Base-by-base conservation (phyloP, 2,329 filamentous ascomycete genomes). In the Curvularia sp. region DNA sequence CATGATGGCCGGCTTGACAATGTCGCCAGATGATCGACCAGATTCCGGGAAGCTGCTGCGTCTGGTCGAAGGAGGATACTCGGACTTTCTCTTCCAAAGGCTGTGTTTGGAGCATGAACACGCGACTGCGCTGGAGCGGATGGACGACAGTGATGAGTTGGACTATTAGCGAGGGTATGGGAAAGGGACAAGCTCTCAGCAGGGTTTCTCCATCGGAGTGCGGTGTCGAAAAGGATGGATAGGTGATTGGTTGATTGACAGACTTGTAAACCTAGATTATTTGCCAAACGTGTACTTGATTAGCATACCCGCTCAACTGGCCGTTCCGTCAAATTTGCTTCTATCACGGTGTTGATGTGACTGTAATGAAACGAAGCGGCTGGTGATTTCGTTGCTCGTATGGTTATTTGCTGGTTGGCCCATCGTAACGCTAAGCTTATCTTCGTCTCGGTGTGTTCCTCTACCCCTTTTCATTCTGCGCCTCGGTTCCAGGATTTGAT, bases 1-100 rank as follows among this genome's bases (percentile, higher is more conserved):
- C 30, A 52, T 69, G 56, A 59, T 61, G 54, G 38, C 53, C 28
- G 60, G 63, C 4, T 38, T 70, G 32, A 15, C 43, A 3, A 59
- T 64, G 54, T 47, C 56, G 10, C n/a, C 47, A 32, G 27, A 47
- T 10, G 49, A 63, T 18, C 51, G 65, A 21, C 18, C 53, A 12
- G 56, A 47, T 9, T 59, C 65, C 9, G 57, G 53, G 3, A 27
- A 38, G n/a, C 18, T 57, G 21, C 27, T 53, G 15, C n/a, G 27
- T 0, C 1, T 34, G 5, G 43, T 59, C 9, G 39, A 50, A 21
- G 15, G 21, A 19, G 46, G 25, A 27, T 18, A 57, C 18, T 23
- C 46, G 0, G 43, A 53, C 1, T 41, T 52, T 46, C 4, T 56
- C 8, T 51, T 51, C 23, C 25, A 36, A 15, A 10, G 32, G 2